These are phyloP conservation scores for Aspergillus chevalieri DNA, from an alignment of 2,329 filamentous ascomycete genomes.

Conservation along the genomic window DNA sequence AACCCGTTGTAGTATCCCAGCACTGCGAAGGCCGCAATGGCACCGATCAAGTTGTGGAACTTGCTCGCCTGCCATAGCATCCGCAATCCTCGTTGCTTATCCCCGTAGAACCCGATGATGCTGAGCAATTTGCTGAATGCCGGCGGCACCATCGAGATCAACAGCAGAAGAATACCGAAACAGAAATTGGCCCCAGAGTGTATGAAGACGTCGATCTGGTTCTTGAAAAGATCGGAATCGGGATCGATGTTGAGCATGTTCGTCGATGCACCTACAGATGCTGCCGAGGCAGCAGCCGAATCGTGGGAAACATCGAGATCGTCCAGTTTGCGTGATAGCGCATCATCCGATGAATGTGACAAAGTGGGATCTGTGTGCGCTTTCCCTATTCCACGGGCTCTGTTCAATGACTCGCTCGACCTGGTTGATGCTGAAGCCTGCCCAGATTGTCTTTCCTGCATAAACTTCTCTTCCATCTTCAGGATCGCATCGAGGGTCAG, in stretches of 20 bases:
- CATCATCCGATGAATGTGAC: constrained; percentile 8
- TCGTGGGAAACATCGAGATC: constrained; percentile 18
- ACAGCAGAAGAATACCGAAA: constrained; percentile 75
- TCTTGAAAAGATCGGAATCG: constrained; percentile 60
- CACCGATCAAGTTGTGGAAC: constrained; percentile 86
- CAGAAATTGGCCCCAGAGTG: constrained; percentile 85
- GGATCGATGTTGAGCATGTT: constrained; percentile 43
- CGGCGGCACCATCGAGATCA: constrained; percentile 90
- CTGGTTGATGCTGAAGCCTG: not conserved
- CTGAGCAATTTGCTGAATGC: constrained; percentile 80
- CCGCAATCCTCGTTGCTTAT: constrained; percentile 71
- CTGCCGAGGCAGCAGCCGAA: constrained; percentile 8
- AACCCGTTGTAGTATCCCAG: constrained; percentile 85
- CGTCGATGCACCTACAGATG: constrained; percentile 17
- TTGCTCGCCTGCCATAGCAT: constrained; percentile 89
- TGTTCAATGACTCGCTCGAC: constrained; percentile 5
- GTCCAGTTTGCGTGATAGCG: constrained; percentile 16
- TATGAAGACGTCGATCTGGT: constrained; percentile 78
- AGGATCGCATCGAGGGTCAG: constrained; percentile 73
- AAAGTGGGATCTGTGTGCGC: not conserved
- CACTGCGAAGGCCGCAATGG: constrained; percentile 73
- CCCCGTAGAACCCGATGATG: constrained; percentile 85
- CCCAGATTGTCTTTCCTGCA: constrained; percentile 25
- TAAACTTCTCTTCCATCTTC: constrained; percentile 61
- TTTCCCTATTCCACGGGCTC: not conserved